Percentiles rank a stretch among this genome's conserved stretches.
phyloP scores from a whole-genome alignment of 164 flowering plant genomes.

The Nymphaea thermarum region DNA sequence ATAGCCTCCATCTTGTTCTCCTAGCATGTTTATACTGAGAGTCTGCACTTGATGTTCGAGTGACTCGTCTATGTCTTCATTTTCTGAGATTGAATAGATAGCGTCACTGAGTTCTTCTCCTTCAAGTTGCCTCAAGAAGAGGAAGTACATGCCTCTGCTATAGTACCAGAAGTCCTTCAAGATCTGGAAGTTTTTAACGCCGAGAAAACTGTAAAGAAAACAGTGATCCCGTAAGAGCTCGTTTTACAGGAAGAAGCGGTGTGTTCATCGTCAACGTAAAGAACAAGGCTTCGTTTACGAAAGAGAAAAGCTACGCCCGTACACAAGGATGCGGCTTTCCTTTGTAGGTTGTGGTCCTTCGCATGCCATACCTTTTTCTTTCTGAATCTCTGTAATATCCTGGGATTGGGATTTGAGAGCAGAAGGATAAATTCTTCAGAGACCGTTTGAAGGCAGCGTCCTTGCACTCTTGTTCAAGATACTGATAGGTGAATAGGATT shows the following conservation, averaged over 20 bases:
- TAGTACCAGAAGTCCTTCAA: too few species aligned
- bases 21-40: not conserved
- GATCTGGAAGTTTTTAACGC: too few species aligned
- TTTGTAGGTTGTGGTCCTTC: conserved; percentile 5
- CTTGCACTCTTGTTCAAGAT: too few species aligned
- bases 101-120: conserved; percentile 1
- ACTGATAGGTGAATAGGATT: too few species aligned
- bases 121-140: not conserved
- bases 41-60: not conserved
- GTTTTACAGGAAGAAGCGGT: conserved; percentile 1
- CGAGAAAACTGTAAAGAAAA: not conserved
- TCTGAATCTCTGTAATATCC: too few species aligned
- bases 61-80: not conserved
- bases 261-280: conserved; percentile 1
- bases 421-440: too few species aligned
- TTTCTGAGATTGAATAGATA: not conserved
- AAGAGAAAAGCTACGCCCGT: too few species aligned
- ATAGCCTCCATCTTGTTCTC: not conserved
- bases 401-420: too few species aligned
- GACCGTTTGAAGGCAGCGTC: too few species aligned
- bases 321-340: conserved; percentile 10
- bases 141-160: too few species aligned
- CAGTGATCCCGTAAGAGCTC: not conserved
- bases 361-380: not conserved
- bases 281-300: too few species aligned